Percentiles rank a stretch among this genome's conserved stretches.
These are phyloP conservation scores for Hypomyces perniciosus DNA, from an alignment of 2,329 filamentous ascomycete genomes.

Conservation along the genomic window DNA sequence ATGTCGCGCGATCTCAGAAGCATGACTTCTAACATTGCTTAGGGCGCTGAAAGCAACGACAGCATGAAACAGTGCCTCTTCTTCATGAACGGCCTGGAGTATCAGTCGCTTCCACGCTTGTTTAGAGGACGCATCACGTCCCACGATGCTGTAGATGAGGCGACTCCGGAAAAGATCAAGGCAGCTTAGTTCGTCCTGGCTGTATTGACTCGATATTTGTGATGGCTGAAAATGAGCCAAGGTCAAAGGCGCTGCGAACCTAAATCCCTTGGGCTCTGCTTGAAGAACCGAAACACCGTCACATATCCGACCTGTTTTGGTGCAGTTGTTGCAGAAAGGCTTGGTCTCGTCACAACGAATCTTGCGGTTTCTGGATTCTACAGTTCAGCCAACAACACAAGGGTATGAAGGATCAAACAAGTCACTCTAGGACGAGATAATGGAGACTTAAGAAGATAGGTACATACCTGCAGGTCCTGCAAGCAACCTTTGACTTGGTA, in stretches of 20 bases:
- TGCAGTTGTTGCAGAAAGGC: constrained; percentile 16
- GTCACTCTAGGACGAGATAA: not conserved
- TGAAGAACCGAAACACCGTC: constrained; percentile 13
- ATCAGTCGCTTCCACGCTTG: constrained; percentile 13
- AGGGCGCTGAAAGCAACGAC: constrained; percentile 13
- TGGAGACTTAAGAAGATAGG: not conserved
- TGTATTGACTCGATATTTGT: not conserved
- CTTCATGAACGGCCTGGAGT: constrained; percentile 12
- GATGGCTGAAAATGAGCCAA: constrained; percentile 14
- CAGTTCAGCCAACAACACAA: not conserved
- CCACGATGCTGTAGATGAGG: constrained; percentile 16
- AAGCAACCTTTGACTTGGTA: not conserved
- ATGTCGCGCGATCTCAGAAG: not conserved
- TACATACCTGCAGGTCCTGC: not conserved
- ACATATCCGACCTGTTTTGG: constrained; percentile 12
- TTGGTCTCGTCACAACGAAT: constrained; percentile 16
- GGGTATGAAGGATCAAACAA: not conserved
- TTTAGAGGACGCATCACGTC: constrained; percentile 1
- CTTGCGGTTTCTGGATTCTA: constrained; percentile 13
- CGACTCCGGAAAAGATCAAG: constrained; percentile 13
- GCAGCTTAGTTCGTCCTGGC: not conserved
- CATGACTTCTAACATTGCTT: not conserved
- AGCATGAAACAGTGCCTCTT: constrained; percentile 11
- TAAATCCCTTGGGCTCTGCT: not conserved
- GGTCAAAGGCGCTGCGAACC: constrained; percentile 18